Evolutionary conservation across 192 early-diverging fungal genomes (phyloP), one percentile per base, ranked within the genome.

Genomic region (Mortierella antarctica): DNA sequence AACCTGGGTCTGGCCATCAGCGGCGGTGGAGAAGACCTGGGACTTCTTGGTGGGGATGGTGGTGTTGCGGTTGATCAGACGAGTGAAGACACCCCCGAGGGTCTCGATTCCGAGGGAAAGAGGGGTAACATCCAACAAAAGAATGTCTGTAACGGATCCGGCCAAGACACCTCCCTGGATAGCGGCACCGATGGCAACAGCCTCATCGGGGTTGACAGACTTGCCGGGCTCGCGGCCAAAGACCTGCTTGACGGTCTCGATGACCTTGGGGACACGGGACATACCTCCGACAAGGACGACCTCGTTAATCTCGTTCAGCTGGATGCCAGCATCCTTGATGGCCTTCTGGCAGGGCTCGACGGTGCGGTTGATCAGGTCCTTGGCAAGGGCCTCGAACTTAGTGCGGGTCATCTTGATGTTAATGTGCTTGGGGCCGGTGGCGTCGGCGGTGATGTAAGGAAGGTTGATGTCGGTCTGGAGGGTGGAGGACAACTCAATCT

Each of bases 41-140:
- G 90, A 90, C 86, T 97, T 97, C 92, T 98, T 98, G 86, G 97
- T 97, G 56, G 97, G 97, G 74, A 98, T 97, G 48, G 96, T 97
- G 63, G 97, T 97, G 89, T 97, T 97, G 70, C 96, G 92, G 86
- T 89, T 93, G 87, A 98, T 98, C 65, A 98, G 85, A 59, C 93
- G 93, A 63, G 96, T 96, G 83, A 97, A 96, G 63, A 97, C 95
- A 86, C 95, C 96, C 68, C 97, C 97, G 47, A 96, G 86, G 58
- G 95, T 97, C 86, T 97, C 96, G 84, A 98, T 97, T 88, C 97
- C 97, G 64, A 98, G 91, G 15, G 97, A 97, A 65, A 98, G 89
- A 53, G 97, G 95, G 44, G 95, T 97, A 57, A 98, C 97, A 83
- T 98, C 97, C 53, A 98, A 86, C 44, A 97, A 88, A 44, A 98